Conservation (phyloP, 768 basidiomycete genomes). For the Strobilomyces dryophilus region DNA sequence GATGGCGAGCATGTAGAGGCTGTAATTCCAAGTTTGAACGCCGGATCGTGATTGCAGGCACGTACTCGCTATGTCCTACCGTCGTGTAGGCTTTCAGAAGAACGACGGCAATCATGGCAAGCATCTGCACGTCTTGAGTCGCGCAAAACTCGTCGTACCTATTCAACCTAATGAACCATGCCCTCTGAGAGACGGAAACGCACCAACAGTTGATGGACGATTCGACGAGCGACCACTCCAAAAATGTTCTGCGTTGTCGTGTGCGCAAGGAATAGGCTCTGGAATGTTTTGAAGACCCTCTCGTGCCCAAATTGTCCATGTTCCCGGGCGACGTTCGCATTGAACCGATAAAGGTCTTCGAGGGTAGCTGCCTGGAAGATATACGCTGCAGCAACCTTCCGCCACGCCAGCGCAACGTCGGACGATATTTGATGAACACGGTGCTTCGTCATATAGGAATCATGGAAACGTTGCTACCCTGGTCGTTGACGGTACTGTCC, state of each 20-base stretch:
- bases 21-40: neutral
- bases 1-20: slow-evolving; percentile 13
- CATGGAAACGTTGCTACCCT: slow-evolving; percentile 15
- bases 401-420: slow-evolving; percentile 44
- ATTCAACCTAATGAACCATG: neutral
- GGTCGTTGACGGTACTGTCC: slow-evolving; percentile 29
- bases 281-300: slow-evolving; percentile 56
- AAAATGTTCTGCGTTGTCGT: slow-evolving; percentile 22
- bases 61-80: slow-evolving; percentile 13
- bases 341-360: slow-evolving; percentile 50
- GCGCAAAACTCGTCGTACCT: slow-evolving; percentile 43
- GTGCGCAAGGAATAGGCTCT: slow-evolving; percentile 41
- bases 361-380: slow-evolving; percentile 43
- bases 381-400: slow-evolving; percentile 61
- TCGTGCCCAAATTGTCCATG: slow-evolving; percentile 68
- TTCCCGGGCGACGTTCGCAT: slow-evolving; percentile 55
- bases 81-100: slow-evolving; percentile 46
- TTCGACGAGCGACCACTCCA: slow-evolving; percentile 28
- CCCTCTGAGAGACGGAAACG: neutral
- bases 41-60: neutral
- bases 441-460: slow-evolving; percentile 48
- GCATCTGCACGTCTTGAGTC: slow-evolving; percentile 72
- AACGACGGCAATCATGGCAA: slow-evolving; percentile 72
- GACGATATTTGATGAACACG: slow-evolving; percentile 54
- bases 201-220: slow-evolving; percentile 49